phyloP scores from a whole-genome alignment of 768 basidiomycete species.

The Leccinum uliginosum region DNA sequence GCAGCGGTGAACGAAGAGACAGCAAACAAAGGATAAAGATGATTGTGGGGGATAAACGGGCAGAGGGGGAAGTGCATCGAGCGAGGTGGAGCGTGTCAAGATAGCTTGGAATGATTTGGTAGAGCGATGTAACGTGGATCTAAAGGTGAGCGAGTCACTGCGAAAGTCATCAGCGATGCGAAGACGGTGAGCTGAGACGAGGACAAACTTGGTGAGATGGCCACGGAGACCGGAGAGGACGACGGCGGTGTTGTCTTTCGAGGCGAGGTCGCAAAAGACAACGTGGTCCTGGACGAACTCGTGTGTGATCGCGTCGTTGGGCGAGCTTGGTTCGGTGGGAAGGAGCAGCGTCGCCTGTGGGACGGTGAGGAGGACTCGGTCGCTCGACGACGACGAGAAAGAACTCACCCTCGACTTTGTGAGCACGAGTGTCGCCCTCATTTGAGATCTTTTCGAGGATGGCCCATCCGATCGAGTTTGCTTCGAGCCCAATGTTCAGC shows the following conservation, averaged over 20 bases:
- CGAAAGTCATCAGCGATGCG: conserved; percentile 25
- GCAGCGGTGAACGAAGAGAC: conserved; percentile 38
- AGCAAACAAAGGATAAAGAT: conserved; percentile 45
- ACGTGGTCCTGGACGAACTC: conserved; percentile 86
- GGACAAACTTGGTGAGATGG: conserved; percentile 52
- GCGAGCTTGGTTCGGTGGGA: conserved; percentile 56
- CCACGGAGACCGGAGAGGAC: conserved; percentile 84
- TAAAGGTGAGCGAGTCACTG: conserved; percentile 39
- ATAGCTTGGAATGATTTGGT: conserved; percentile 42
- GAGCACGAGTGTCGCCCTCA: conserved; percentile 47
- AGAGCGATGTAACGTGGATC: conserved; percentile 39
- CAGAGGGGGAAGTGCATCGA: conserved; percentile 52
- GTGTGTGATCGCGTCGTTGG: conserved; percentile 54
- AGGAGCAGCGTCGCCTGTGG: conserved; percentile 75
- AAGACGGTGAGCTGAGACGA: conserved; percentile 18
- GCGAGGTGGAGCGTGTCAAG: conserved; percentile 30
- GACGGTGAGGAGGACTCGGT: conserved; percentile 1
- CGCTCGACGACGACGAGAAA: conserved; percentile 18
- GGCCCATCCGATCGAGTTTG: conserved; percentile 65
- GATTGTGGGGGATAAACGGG: conserved; percentile 36
- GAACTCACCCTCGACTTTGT: conserved; percentile 57
- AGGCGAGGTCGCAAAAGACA: conserved; percentile 54
- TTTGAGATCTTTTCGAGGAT: conserved; percentile 69
- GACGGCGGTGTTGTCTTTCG: conserved; percentile 44
- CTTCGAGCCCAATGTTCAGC: conserved; percentile 63